Evolutionary conservation across 2,329 filamentous ascomycete genomes (phyloP).

Genomic region (Whalleya microplaca): DNA sequence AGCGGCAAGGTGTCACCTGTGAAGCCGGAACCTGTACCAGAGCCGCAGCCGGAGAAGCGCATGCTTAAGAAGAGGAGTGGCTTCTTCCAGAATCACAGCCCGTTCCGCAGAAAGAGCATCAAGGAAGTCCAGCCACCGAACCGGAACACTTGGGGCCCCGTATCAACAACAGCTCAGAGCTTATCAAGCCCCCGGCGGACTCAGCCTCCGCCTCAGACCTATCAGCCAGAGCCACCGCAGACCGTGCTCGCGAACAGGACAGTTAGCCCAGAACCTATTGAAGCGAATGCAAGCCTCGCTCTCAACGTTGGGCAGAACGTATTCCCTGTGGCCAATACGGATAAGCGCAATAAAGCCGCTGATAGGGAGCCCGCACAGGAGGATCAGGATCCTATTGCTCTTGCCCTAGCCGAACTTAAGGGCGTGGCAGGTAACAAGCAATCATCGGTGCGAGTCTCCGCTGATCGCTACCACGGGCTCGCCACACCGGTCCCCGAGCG

Average conservation of each 20-base stretch:
- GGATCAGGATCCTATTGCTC: slow-evolving; percentile 84
- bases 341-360: slow-evolving; percentile 56
- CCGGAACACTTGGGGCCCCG: slow-evolving; percentile 64
- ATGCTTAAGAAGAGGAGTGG: slow-evolving; percentile 74
- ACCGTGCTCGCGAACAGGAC: slow-evolving; percentile 48
- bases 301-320: slow-evolving; percentile 96
- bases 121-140: slow-evolving; percentile 62
- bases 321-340: slow-evolving; percentile 85
- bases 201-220: slow-evolving; percentile 45
- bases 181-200: slow-evolving; percentile 40
- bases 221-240: slow-evolving; percentile 43
- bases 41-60: slow-evolving; percentile 64
- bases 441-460: slow-evolving; percentile 82
- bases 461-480: slow-evolving; percentile 93
- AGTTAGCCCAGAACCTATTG: slow-evolving; percentile 80
- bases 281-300: slow-evolving; percentile 89
- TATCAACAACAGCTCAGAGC: slow-evolving; percentile 8
- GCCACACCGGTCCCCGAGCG: slow-evolving; percentile 72
- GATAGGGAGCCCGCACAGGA: slow-evolving; percentile 50
- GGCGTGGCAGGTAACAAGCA: slow-evolving; percentile 78
- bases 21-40: slow-evolving; percentile 60
- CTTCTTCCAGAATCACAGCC: slow-evolving; percentile 92
- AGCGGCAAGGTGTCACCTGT: slow-evolving; percentile 75
- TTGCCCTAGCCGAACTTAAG: slow-evolving; percentile 90
- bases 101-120: slow-evolving; percentile 90